These are phyloP conservation scores for Fusarium nurragi DNA, from an alignment of 2,329 filamentous ascomycete genomes.

Conservation along the genomic window DNA sequence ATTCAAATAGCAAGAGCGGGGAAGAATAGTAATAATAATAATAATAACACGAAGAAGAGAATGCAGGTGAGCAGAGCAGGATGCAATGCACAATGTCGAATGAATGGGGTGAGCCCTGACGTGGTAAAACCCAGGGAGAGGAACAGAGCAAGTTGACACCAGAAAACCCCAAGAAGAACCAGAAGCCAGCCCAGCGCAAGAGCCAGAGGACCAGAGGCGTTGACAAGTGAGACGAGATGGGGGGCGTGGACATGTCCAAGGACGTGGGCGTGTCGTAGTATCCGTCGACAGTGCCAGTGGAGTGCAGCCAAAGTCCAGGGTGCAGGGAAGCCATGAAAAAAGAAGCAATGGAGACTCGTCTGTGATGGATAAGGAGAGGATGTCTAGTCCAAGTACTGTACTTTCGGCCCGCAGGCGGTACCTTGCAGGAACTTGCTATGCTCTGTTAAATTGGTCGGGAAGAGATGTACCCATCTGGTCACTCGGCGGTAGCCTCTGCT, in stretches of 20 bases:
- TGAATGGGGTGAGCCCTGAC: conserved; percentile 34
- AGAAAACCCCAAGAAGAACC: conserved; percentile 28
- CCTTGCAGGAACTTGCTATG: conserved; percentile 17
- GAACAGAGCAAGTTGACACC: conserved; percentile 16
- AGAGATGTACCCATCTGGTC: not conserved
- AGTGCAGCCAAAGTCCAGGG: conserved; percentile 15
- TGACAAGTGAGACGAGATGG: conserved; percentile 34
- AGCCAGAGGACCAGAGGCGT: conserved; percentile 28
- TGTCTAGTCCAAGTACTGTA: conserved; percentile 27
- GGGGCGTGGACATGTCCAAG: conserved; percentile 14
- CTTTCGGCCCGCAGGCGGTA: conserved; percentile 12
- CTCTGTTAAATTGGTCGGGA: conserved; percentile 8
- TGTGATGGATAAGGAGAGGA: conserved; percentile 21
- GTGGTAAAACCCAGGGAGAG: conserved; percentile 29
- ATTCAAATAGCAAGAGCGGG: conserved; percentile 5
- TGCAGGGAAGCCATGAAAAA: conserved; percentile 32
- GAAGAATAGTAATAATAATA: conserved; percentile 24
- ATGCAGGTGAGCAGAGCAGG: conserved; percentile 32
- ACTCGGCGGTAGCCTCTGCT: not conserved
- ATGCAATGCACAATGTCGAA: conserved; percentile 15
- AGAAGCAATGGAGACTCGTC: conserved; percentile 38
- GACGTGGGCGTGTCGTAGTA: conserved; percentile 28
- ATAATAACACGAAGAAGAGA: conserved; percentile 21
- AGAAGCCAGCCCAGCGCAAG: not conserved
- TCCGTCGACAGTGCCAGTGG: conserved; percentile 28